Conservation (phyloP, 352 stramenopile genomes). For the Phytophthora sp. region DNA sequence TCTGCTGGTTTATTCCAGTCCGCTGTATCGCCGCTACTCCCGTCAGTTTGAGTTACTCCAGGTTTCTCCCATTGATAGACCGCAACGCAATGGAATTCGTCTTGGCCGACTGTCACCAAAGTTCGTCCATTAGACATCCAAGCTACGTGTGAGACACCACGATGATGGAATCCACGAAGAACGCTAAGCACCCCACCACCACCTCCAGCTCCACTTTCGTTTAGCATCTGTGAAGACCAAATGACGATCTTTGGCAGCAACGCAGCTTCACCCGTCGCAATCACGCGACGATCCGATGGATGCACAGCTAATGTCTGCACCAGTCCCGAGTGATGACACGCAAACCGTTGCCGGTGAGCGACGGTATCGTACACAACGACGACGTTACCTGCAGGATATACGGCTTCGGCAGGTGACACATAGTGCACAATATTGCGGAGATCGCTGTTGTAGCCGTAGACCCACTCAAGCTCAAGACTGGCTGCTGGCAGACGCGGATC, state of each 20-base stretch:
- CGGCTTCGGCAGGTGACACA: constrained; percentile 62
- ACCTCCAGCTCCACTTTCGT: constrained; percentile 34
- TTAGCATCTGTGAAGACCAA: constrained; percentile 57
- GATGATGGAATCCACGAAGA: constrained; percentile 71
- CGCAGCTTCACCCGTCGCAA: constrained; percentile 70
- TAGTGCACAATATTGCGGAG: constrained; percentile 66
- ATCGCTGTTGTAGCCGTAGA: constrained; percentile 84
- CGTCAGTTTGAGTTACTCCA: constrained; percentile 2
- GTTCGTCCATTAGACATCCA: constrained; percentile 78
- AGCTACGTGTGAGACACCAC: constrained; percentile 66
- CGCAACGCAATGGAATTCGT: constrained; percentile 71
- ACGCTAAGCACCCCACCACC: constrained; percentile 56
- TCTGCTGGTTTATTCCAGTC: constrained; percentile 62
- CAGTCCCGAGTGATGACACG: constrained; percentile 62
- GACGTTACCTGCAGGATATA: constrained; percentile 68
- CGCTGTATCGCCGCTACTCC: constrained; percentile 7
- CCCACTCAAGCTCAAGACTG: constrained; percentile 76
- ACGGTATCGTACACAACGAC: constrained; percentile 75
- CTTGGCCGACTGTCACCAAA: constrained; percentile 71
- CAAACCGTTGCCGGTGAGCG: constrained; percentile 75
- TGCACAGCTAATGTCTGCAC: constrained; percentile 69
- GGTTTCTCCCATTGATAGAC: constrained; percentile 77
- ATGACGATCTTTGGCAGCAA: constrained; percentile 67
- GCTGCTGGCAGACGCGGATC: constrained; percentile 57
- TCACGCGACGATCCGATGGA: constrained; percentile 48